Evolutionary conservation across 106 monocot genomes (phyloP).

Genomic region (Posidonia australis): DNA sequence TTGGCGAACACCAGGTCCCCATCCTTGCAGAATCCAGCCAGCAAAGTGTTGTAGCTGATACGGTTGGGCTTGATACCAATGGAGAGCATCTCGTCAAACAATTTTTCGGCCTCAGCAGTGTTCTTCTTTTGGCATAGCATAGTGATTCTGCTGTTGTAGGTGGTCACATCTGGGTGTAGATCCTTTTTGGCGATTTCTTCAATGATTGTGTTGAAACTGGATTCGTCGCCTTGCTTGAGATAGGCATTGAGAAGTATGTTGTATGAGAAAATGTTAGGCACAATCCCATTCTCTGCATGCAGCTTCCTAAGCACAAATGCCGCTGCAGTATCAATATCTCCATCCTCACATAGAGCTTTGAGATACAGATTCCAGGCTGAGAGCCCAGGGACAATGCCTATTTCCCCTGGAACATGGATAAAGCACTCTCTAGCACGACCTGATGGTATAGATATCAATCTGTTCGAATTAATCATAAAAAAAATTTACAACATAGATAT

Average conservation of each 20-base stretch:
- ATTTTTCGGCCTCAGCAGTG: conserved; percentile 40
- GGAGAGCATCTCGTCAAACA: conserved; percentile 53
- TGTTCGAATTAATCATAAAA: background rate
- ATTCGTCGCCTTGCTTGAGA: no score
- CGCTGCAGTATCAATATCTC: conserved; percentile 18
- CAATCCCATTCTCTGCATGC: conserved; percentile 32
- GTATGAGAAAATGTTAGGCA: conserved; percentile 39
- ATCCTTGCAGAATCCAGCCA: conserved; percentile 47
- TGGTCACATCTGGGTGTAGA: conserved; percentile 24
- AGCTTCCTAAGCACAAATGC: conserved; percentile 33
- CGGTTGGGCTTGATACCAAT: conserved; percentile 34
- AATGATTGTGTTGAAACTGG: no score
- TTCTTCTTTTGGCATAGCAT: conserved; percentile 26
- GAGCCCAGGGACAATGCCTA: conserved; percentile 26
- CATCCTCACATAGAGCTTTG: conserved; percentile 20
- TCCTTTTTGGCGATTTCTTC: no score
- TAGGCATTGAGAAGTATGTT: conserved; percentile 49
- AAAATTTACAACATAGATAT: background rate
- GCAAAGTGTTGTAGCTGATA: conserved; percentile 36
- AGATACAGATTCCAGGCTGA: conserved; percentile 40
- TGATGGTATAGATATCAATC: background rate
- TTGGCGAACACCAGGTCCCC: conserved; percentile 36
- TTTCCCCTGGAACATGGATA: conserved; percentile 7
- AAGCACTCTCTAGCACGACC: conserved; percentile 24
- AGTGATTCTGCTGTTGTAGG: conserved; percentile 48